Conservation (phyloP, 164 flowering plant species). For the Magnolia officinalis region DNA sequence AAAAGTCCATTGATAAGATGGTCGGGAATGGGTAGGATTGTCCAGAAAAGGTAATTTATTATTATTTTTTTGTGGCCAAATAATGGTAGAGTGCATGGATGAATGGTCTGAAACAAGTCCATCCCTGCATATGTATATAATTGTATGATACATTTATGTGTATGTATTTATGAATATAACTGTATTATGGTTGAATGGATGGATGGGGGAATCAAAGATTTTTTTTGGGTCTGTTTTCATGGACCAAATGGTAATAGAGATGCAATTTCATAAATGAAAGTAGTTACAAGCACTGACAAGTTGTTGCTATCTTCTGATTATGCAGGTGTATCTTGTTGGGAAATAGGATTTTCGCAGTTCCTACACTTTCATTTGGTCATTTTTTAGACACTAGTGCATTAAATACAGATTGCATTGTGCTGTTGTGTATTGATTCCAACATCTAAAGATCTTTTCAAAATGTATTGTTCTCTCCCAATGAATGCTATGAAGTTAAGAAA, state of each 20-base stretch:
- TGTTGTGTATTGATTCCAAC: no score
- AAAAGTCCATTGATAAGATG: no score
- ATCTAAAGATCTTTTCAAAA: no score
- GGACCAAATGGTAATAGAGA: neutral
- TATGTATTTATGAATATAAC: neutral
- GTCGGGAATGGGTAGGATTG: no score
- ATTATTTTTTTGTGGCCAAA: no score
- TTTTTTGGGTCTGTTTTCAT: neutral
- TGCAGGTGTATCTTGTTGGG: slow-evolving; percentile 49
- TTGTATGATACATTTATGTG: neutral
- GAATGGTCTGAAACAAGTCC: neutral
- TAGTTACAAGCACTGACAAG: neutral
- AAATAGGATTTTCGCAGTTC: no score
- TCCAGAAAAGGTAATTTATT: no score
- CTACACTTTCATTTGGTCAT: no score
- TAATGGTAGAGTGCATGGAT: neutral
- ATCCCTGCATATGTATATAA: neutral
- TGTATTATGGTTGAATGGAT: neutral
- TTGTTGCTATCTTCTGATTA: slow-evolving; percentile 1
- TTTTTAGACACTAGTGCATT: no score
- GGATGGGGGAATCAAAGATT: neutral
- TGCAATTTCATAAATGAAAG: neutral
- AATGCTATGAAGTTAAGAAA: no score
- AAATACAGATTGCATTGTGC: no score
- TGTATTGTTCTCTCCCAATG: no score